Evolutionary conservation across 2,329 filamentous ascomycete genomes (phyloP), one percentile per base, ranked within the genome.

Genomic region (Cryphonectria parasitica): DNA sequence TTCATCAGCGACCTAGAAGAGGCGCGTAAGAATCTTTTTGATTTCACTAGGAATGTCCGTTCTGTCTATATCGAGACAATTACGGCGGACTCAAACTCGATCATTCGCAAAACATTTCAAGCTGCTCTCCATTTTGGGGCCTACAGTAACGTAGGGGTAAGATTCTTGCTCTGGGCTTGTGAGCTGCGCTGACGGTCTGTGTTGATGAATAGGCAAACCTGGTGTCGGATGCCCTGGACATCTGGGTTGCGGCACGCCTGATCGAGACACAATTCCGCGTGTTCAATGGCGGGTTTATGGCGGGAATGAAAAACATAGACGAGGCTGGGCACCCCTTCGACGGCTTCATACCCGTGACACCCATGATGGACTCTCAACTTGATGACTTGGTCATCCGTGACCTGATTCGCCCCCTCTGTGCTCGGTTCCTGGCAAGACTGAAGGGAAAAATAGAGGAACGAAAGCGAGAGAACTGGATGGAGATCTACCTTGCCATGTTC

Each of bases 311-410:
- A 17, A n/a, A 56, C 25, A 25, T 56, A 56, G 25, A 56, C 52
- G 52, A 56, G 25, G 11, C 25, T 15, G 25, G 52, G n/a, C 52
- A 56, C 25, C 52, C 52, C 4, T 56, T 56, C 5, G 25, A 56
- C 13, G 52, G 52, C 52, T 56, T 56, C 52, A 56, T 28, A 28
- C 52, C 52, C 19, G 52, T 56, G 52, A 56, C 52, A 28, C 52
- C 52, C 4, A 56, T 56, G 25, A 56, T 56, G 52, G 52, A 56
- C 25, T 56, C 52, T 2, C 52, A 56, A 25, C 52, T 56, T 13
- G 52, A 56, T 56, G 52, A 56, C 52, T 8, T 56, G 11, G 52
- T 56, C 25, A 56, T 56, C 52, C 52, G 52, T 56, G 52, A 56
- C 52, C 52, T 56, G 25, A 56, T 56, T 17, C 25, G 6, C 5